Conservation (phyloP, 2,329 filamentous ascomycete genomes). For the Aureobasidium vineae region DNA sequence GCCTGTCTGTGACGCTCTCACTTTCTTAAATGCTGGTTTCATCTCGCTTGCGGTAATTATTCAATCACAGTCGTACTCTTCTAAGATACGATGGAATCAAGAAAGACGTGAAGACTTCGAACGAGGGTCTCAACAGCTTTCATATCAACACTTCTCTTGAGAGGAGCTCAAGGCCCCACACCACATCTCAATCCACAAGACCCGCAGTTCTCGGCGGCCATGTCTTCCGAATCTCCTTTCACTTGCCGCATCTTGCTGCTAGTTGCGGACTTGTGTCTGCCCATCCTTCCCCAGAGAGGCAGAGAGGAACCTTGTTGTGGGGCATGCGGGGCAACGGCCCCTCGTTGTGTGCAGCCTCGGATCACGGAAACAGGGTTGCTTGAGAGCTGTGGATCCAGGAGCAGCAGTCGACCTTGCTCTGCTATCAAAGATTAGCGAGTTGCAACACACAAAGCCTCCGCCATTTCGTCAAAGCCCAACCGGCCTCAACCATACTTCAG, state of each 20-base stretch:
- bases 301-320: conserved; percentile 3
- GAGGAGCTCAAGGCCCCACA: conserved; percentile 1
- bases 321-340: conserved; percentile 23
- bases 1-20: not conserved
- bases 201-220: conserved; percentile 5
- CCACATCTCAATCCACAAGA: not conserved
- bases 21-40: conserved; percentile 23
- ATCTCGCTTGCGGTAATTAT: not conserved
- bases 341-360: conserved; percentile 1
- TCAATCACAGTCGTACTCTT: not conserved
- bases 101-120: not conserved
- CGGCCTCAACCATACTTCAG: not conserved
- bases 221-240: not conserved
- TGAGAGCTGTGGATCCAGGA: not conserved
- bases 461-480: not conserved
- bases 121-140: not conserved
- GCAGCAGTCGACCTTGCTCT: not conserved
- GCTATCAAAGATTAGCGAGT: not conserved
- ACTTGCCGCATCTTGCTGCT: conserved; percentile 12
- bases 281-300: conserved; percentile 11
- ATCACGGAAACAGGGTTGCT: not conserved
- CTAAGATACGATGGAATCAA: not conserved
- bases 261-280: not conserved
- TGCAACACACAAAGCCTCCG: not conserved
- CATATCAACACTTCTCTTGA: not conserved